Base-by-base conservation (phyloP, 768 basidiomycete species). In the Boletus speciosus region DNA sequence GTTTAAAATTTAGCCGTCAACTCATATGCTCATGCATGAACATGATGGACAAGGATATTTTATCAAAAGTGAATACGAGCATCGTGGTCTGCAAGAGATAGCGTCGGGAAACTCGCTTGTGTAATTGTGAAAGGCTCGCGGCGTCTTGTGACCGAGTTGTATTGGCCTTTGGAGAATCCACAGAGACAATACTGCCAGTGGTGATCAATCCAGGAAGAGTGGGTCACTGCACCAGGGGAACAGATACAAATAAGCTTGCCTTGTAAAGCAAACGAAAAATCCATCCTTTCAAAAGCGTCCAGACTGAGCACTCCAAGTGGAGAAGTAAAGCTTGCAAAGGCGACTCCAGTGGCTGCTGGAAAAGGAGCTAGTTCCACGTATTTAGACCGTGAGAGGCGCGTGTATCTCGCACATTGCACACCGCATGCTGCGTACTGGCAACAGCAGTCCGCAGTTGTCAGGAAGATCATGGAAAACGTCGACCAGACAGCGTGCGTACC, bases 401-500 rank as follows among this genome's bases (percentile, higher is more conserved):
- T 39, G 27, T 12, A 39, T 15, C 25, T 52, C 44, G 49, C 61
- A 52, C 65, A 64, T 66, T 60, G 60, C 58, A 7, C 49, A 65
- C 54, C 47, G 57, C 51, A 59, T 50, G 52, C 51, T 54, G 66
- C 54, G 59, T 58, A 57, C 61, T 65, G 57, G 63, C 43, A 57
- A 47, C 57, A 45, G 56, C 65, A 61, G 35, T 48, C 51, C 58
- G 59, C 65, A 61, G 55, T 52, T 6, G 44, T 52, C 53, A 34
- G 54, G 23, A 56, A 51, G 42, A 62, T 47, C 59, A 69, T 67
- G 69, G 57, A 70, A 23, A 58, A 57, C 61, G 38, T 57, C 51
- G 63, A 70, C 71, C 71, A 61, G 56, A 57, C 37, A 47, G 69
- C 51, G 27, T 71, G 65, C 70, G 54, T 65, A 51, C 81, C 82